Evolutionary conservation across 2,329 filamentous ascomycete species (phyloP), one percentile per base, ranked within the genome.

Genomic region (Mycosphaerella sp.): DNA sequence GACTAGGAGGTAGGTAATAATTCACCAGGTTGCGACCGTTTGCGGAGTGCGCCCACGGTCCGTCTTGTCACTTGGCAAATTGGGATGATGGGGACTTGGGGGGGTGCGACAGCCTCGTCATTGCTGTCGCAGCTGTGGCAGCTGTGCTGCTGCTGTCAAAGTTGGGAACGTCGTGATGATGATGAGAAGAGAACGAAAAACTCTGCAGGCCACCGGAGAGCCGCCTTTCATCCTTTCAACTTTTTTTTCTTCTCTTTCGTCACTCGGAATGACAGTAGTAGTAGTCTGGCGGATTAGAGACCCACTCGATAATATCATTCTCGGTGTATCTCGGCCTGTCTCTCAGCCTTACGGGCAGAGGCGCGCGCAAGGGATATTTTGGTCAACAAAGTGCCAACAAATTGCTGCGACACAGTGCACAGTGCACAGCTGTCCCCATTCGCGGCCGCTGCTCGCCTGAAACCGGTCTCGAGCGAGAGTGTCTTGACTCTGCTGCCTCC

Each of bases 281-380:
- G 26, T 29, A 29, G 26, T 38, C 48, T 44, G 48, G 48, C 48
- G 48, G 40, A 41, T 44, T 44, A 21, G 40, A 29, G 48, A 44
- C 48, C 48, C 48, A 50, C 48, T 38, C 23, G 14, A 17, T 39
- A 44, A 7, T 29, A 39, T 39, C 12, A 43, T 39, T 51, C 48
- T 51, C 48, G 48, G 48, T 38, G 34, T 32, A 14, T 44, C 48
- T 51, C 48, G 48, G 48, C 48, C 39, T 26, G 39, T 44, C 48
- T 29, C 26, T 45, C 47, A 50, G 48, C 48, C 48, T 41, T 51
- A 51, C 48, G 48, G 26, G 36, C 48, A 26, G 17, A 4, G 6
- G 29, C 5, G 14, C 34, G 8, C 4, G 29, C 23, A 32, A 26
- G 14, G 29, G 12, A 36, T 36, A 42, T 42, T 14, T 42, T 14